Evolutionary conservation across 2,329 filamentous ascomycete species (phyloP).

Genomic region (Fusarium coffeatum): DNA sequence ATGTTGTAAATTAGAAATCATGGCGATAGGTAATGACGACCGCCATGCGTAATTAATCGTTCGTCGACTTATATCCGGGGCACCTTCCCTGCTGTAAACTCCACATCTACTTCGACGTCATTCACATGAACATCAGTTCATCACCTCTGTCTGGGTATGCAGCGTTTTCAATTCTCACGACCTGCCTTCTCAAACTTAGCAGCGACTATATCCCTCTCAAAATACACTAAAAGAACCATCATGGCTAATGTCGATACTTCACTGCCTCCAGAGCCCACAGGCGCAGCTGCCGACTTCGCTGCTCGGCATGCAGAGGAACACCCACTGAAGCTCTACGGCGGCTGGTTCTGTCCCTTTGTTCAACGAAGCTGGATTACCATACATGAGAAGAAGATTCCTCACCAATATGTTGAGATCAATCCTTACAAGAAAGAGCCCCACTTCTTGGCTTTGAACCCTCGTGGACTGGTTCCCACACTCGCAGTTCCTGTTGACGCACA

Average conservation of each 20-base stretch:
- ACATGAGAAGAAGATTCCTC: conserved; percentile 77
- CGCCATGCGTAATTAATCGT: not conserved
- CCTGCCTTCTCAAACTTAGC: not conserved
- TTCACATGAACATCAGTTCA: conserved; percentile 17
- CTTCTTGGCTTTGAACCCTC: conserved; percentile 77
- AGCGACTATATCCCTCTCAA: not conserved
- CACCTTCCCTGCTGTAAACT: not conserved
- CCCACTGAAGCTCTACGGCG: conserved; percentile 74
- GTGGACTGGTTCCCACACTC: conserved; percentile 80
- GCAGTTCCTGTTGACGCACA: conserved; percentile 55
- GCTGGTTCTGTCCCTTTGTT: conserved; percentile 79
- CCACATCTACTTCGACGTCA: conserved; percentile 35
- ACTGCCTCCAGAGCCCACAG: conserved; percentile 60
- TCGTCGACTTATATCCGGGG: not conserved
- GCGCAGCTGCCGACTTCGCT: conserved; percentile 61
- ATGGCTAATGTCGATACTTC: conserved; percentile 63
- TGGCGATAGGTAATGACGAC: not conserved
- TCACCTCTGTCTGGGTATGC: conserved; percentile 3
- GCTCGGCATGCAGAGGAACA: conserved; percentile 60
- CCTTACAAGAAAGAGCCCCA: conserved; percentile 78
- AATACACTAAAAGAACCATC: not conserved
- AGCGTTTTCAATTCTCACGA: not conserved
- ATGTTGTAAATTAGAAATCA: not conserved
- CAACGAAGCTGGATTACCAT: conserved; percentile 80
- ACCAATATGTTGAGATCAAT: conserved; percentile 83